A percentile compares a stretch with the other conserved stretches of the same genome.
Conservation (phyloP, 805 yeast genomes). For the Saccharomycopsis lassenensis region DNA sequence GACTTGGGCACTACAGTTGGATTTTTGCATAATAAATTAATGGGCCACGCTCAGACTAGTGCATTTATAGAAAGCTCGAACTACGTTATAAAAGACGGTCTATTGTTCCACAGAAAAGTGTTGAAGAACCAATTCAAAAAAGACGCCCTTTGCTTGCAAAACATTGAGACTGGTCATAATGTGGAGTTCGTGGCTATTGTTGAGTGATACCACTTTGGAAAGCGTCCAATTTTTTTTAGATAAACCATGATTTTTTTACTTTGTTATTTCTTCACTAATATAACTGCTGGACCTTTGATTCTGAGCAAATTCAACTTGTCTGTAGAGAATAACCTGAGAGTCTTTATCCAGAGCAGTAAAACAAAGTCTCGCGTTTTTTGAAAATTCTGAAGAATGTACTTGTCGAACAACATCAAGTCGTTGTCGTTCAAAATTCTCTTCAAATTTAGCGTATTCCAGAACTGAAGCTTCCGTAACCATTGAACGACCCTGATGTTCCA, state of each 20-base stretch:
- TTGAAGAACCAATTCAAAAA: slow-evolving; percentile 19
- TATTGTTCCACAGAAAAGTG: slow-evolving; percentile 27
- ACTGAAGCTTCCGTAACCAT: not conserved
- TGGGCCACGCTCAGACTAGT: slow-evolving; percentile 42
- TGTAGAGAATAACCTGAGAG: not conserved
- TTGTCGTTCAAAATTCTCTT: slow-evolving; percentile 1
- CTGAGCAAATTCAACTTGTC: slow-evolving; percentile 3
- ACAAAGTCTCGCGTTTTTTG: not conserved
- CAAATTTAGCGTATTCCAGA: not conserved
- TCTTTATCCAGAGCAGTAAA: not conserved
- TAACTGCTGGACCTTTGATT: slow-evolving; percentile 9
- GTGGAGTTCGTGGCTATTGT: slow-evolving; percentile 26
- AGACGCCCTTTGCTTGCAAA: slow-evolving; percentile 40
- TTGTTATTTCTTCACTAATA: slow-evolving; percentile 6
- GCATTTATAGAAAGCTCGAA: slow-evolving; percentile 23
- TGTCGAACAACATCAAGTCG: not conserved
- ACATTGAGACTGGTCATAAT: slow-evolving; percentile 43
- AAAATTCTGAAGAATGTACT: not conserved
- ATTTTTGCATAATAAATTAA: slow-evolving; percentile 47
- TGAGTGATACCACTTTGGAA: not conserved
- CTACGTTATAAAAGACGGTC: slow-evolving; percentile 21
- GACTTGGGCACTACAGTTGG: slow-evolving; percentile 61
- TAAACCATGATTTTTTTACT: not conserved
- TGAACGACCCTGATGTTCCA: not conserved
- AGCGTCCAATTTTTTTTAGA: not conserved